Conservation (phyloP, 495 filamentous ascomycete genomes). For the Glarea lozoyensis region DNA sequence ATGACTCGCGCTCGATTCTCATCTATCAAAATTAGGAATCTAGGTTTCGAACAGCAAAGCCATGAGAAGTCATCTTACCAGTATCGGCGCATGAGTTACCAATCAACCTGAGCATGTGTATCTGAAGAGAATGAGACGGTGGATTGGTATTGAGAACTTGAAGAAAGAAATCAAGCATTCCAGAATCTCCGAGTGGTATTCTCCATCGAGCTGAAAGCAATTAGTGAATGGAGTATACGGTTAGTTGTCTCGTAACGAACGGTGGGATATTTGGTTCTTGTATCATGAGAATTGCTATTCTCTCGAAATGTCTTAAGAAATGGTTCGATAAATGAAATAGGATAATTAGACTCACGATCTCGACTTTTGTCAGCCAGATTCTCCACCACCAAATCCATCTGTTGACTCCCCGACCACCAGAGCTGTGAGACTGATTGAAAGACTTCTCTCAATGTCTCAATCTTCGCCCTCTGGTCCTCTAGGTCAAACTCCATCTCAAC, state of each 20-base stretch:
- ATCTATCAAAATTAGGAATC: constrained; percentile 37
- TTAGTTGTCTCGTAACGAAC: too few relatives aligned
- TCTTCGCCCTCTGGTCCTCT: constrained; percentile 14
- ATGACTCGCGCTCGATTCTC: constrained; percentile 63
- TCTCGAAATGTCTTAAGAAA: too few relatives aligned
- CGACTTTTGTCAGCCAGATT: constrained; percentile 58
- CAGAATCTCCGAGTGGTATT: constrained; percentile 54
- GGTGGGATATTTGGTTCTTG: too few relatives aligned
- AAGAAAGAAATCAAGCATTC: constrained; percentile 59
- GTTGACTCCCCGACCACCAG: constrained; percentile 23
- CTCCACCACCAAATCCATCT: constrained; percentile 44
- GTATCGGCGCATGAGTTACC: constrained; percentile 80
- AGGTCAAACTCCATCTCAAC: constrained; percentile 15
- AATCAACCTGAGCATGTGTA: constrained; percentile 57
- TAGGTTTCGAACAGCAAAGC: neutral
- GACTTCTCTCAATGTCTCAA: constrained; percentile 20
- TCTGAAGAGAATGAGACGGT: constrained; percentile 24
- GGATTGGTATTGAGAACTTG: constrained; percentile 35
- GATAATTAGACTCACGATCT: constrained; percentile 43
- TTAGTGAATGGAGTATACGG: neutral
- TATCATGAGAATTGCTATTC: too few relatives aligned
- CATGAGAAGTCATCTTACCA: constrained; percentile 42
- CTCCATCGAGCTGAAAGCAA: constrained; percentile 48
- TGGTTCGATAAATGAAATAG: too few relatives aligned
- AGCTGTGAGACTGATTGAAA: constrained; percentile 23